Percentiles rank a stretch among this genome's conserved stretches.
phyloP scores from a whole-genome alignment of 2,329 filamentous ascomycete genomes.

The Didymella arachidicola region DNA sequence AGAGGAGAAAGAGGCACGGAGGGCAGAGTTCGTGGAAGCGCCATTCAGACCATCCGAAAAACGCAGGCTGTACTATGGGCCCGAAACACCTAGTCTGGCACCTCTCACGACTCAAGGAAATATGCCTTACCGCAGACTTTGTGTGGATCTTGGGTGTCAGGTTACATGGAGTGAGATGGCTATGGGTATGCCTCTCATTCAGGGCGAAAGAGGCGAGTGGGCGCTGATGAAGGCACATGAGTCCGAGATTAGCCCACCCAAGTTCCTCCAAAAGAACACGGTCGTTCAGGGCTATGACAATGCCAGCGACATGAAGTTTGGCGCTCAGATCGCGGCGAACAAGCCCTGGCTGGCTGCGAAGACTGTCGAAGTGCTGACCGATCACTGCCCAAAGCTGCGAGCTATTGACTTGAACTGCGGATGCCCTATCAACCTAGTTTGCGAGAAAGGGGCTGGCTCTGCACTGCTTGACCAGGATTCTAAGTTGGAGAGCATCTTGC shows the following conservation, averaged over 20 bases:
- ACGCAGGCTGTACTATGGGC: constrained; percentile 88
- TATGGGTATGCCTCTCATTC: constrained; percentile 85
- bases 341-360: constrained; percentile 92
- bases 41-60: constrained; percentile 94
- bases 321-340: constrained; percentile 89
- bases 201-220: constrained; percentile 93
- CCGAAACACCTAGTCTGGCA: constrained; percentile 91
- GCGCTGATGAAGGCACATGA: constrained; percentile 92
- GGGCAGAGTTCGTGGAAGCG: constrained; percentile 83
- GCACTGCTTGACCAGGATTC: constrained; percentile 86
- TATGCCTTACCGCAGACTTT: constrained; percentile 89
- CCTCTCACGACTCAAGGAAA: constrained; percentile 97
- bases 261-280: constrained; percentile 63
- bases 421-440: constrained; percentile 95
- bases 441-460: constrained; percentile 85
- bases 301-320: constrained; percentile 83
- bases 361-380: constrained; percentile 80
- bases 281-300: constrained; percentile 82
- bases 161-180: constrained; percentile 99
- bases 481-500: constrained; percentile 92
- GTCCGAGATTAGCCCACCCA: constrained; percentile 77
- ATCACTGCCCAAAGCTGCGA: constrained; percentile 80
- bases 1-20: constrained; percentile 66
- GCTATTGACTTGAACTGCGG: constrained; percentile 96
- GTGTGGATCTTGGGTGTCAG: constrained; percentile 86